Percentiles rank a stretch among this genome's conserved stretches.
phyloP scores from a whole-genome alignment of 2,329 filamentous ascomycete species.

The Ramularia collo-cygni region DNA sequence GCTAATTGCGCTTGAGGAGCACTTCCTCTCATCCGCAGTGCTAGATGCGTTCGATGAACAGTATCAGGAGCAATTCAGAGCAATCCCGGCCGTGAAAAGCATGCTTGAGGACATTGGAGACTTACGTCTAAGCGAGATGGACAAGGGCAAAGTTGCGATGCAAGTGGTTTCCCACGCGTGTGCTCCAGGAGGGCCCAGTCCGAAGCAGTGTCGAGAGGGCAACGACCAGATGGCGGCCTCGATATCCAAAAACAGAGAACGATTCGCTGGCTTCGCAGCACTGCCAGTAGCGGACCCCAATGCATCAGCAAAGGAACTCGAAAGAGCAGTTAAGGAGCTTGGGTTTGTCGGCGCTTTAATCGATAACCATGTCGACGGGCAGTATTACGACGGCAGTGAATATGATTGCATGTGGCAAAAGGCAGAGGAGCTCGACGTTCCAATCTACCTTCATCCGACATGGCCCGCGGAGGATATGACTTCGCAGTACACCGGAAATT shows the following conservation, averaged over 20 bases:
- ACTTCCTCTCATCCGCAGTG: constrained; percentile 31
- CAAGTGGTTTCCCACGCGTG: constrained; percentile 32
- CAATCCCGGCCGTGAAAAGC: constrained; percentile 23
- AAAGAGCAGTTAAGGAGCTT: constrained; percentile 26
- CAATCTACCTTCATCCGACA: constrained; percentile 47
- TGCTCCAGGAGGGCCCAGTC: constrained; percentile 21
- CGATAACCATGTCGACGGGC: constrained; percentile 31
- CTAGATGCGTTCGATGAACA: constrained; percentile 25
- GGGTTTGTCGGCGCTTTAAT: constrained; percentile 32
- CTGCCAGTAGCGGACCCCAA: constrained; percentile 28
- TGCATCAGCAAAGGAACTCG: constrained; percentile 28
- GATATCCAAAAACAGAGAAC: constrained; percentile 21
- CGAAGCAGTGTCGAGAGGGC: constrained; percentile 23
- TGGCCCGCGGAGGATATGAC: constrained; percentile 35
- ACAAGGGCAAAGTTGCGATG: constrained; percentile 26
- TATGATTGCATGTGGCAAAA: constrained; percentile 28
- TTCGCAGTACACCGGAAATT: constrained; percentile 30
- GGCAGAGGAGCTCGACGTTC: constrained; percentile 41
- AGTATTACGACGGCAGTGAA: constrained; percentile 29
- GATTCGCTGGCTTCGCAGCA: constrained; percentile 31
- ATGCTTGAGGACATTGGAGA: constrained; percentile 26
- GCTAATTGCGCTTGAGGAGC: constrained; percentile 33
- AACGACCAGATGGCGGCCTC: constrained; percentile 31
- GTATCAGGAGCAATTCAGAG: constrained; percentile 29
- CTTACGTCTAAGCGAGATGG: constrained; percentile 28